phyloP scores from a whole-genome alignment of 495 filamentous ascomycete genomes.

The Oidiodendron maius region DNA sequence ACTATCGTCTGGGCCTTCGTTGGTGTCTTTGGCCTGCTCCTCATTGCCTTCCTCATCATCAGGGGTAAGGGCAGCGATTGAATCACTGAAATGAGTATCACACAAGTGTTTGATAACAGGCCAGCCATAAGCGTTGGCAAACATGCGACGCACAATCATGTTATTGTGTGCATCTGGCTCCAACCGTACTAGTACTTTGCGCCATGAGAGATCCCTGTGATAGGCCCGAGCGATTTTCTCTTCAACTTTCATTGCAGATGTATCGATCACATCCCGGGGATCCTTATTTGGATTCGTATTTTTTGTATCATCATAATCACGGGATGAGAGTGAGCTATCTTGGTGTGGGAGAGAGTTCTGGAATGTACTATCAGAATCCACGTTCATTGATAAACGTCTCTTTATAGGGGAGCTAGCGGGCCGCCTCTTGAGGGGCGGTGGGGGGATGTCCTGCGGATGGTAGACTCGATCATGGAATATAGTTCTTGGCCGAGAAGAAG shows the following conservation, averaged over 20 bases:
- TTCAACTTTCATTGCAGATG: conserved; percentile 74
- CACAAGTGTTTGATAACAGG: conserved; percentile 90
- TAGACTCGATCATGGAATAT: conserved; percentile 98
- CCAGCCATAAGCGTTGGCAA: conserved; percentile 97
- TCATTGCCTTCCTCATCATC: conserved; percentile 44
- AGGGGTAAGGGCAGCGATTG: conserved; percentile 47
- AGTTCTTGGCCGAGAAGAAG: conserved; percentile 74
- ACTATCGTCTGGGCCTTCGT: conserved; percentile 29
- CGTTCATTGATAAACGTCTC: background rate
- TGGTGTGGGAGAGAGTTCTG: conserved; percentile 1
- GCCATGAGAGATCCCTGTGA: conserved; percentile 83
- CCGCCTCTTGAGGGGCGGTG: conserved; percentile 58
- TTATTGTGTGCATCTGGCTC: conserved; percentile 99
- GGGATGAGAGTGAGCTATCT: conserved; percentile 13
- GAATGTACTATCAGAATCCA: background rate
- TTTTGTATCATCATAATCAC: conserved; percentile 23
- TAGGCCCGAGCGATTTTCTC: conserved; percentile 97
- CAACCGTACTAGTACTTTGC: conserved; percentile 89
- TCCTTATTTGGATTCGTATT: conserved; percentile 23
- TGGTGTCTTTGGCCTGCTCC: conserved; percentile 35
- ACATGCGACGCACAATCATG: conserved; percentile 90
- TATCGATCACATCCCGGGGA: conserved; percentile 42
- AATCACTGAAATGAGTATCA: conserved; percentile 83
- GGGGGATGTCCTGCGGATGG: conserved; percentile 86
- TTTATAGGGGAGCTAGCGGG: conserved; percentile 10